These are phyloP conservation scores for Sicyos baderoa DNA, from an alignment of 306 rosid genomes.

Conservation along the genomic window DNA sequence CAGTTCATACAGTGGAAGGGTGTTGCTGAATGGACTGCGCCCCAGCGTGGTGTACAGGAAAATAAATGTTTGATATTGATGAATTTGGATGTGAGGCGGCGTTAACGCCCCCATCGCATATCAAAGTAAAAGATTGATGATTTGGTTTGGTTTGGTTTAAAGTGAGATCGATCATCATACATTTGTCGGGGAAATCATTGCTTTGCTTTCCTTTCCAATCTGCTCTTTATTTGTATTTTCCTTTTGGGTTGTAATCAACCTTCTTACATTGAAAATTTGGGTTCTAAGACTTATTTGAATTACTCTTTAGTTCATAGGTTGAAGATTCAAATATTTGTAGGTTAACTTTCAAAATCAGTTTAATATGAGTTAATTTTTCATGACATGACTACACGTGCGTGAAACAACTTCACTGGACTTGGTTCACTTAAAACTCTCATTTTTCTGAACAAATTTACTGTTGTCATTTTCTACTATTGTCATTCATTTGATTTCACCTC, in stretches of 20 bases:
- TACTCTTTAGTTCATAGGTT: neutral
- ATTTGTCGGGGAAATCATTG: neutral
- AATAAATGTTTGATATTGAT: too few relatives aligned
- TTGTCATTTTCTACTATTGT: neutral
- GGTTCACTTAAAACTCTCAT: constrained; percentile 13
- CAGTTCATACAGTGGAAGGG: neutral
- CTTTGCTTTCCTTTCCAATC: neutral
- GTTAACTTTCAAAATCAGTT: neutral
- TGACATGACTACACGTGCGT: neutral
- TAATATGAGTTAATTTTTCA: neutral
- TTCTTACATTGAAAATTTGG: neutral
- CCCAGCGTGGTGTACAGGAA: neutral
- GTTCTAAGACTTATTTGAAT: neutral
- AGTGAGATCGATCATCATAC: neutral
- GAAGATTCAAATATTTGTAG: too few relatives aligned
- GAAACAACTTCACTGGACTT: neutral
- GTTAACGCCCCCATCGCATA: too few relatives aligned
- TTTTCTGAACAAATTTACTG: neutral
- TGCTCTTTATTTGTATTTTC: neutral
- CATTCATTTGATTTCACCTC: too few relatives aligned
- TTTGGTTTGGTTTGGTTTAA: neutral
- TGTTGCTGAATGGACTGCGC: neutral
- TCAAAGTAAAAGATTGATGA: neutral
- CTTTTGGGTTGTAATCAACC: neutral
- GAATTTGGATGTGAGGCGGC: neutral